Percentiles rank a stretch among this genome's conserved stretches.
phyloP scores from a whole-genome alignment of 495 filamentous ascomycete genomes.

The Xylaria cubensis region DNA sequence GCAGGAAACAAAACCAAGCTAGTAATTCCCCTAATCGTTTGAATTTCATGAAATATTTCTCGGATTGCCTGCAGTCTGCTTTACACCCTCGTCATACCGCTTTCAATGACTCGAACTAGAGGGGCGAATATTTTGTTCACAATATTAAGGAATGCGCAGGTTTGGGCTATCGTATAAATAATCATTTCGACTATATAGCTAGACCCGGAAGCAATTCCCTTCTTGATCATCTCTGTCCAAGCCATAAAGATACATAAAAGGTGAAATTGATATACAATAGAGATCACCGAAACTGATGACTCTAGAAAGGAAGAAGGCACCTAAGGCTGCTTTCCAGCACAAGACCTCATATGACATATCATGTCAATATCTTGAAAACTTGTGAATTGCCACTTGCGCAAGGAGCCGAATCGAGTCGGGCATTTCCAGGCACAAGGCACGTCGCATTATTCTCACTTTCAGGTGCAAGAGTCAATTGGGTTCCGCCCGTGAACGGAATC shows the following conservation, averaged over 20 bases:
- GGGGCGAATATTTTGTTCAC: no score
- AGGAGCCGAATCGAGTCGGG: constrained; percentile 48
- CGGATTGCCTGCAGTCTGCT: no score
- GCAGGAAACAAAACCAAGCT: background rate
- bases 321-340: background rate
- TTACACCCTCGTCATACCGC: no score
- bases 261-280: background rate
- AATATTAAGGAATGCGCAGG: background rate
- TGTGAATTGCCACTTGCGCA: constrained; percentile 52
- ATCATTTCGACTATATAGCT: background rate
- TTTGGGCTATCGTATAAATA: background rate
- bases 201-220: background rate
- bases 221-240: background rate
- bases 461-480: constrained; percentile 51
- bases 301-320: background rate
- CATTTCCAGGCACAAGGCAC: constrained; percentile 50
- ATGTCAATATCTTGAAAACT: constrained; percentile 53
- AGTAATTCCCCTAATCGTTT: no score
- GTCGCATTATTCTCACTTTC: constrained; percentile 45
- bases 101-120: no score
- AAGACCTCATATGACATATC: background rate
- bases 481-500: constrained; percentile 49
- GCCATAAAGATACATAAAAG: background rate
- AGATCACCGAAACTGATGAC: background rate
- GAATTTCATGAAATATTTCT: no score